These are phyloP conservation scores for Ustilaginoidea virens DNA, from an alignment of 2,329 filamentous ascomycete genomes.

Conservation along the genomic window DNA sequence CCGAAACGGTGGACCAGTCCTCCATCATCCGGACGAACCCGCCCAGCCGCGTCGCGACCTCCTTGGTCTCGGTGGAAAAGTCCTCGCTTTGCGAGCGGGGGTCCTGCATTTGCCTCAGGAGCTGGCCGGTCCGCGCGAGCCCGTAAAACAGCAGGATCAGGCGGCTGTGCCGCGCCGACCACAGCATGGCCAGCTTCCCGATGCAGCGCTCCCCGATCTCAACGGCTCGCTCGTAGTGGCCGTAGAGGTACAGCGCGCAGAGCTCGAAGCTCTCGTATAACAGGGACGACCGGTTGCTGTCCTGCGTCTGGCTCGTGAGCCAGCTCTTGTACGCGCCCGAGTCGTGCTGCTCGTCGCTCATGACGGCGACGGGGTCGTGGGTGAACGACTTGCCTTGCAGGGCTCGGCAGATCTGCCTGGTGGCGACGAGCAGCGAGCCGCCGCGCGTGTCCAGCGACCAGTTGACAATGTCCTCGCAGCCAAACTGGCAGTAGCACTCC, in stretches of 20 bases:
- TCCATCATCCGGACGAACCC: constrained; percentile 44
- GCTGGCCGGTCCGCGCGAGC: constrained; percentile 35
- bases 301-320: constrained; percentile 33
- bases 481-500: constrained; percentile 54
- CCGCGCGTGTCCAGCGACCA: constrained; percentile 60
- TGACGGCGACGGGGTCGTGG: constrained; percentile 34
- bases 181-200: constrained; percentile 32
- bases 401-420: constrained; percentile 51
- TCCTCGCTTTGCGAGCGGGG: constrained; percentile 27
- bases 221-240: constrained; percentile 43
- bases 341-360: constrained; percentile 55
- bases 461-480: constrained; percentile 57
- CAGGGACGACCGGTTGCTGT: constrained; percentile 47
- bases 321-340: constrained; percentile 43
- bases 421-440: constrained; percentile 50
- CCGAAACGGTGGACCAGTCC: constrained; percentile 46
- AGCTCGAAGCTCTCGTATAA: constrained; percentile 56
- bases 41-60: constrained; percentile 36
- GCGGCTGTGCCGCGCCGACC: constrained; percentile 44
- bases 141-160: constrained; percentile 45
- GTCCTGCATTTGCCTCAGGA: constrained; percentile 34
- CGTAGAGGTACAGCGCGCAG: constrained; percentile 46
- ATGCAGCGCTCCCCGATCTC: constrained; percentile 38
- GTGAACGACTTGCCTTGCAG: constrained; percentile 57
- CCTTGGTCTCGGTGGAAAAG: constrained; percentile 25